A percentile compares a stretch with the other conserved stretches of the same genome.
Evolutionary conservation across 805 yeast genomes (phyloP).

Genomic region (Wickerhamiella spandovensis): DNA sequence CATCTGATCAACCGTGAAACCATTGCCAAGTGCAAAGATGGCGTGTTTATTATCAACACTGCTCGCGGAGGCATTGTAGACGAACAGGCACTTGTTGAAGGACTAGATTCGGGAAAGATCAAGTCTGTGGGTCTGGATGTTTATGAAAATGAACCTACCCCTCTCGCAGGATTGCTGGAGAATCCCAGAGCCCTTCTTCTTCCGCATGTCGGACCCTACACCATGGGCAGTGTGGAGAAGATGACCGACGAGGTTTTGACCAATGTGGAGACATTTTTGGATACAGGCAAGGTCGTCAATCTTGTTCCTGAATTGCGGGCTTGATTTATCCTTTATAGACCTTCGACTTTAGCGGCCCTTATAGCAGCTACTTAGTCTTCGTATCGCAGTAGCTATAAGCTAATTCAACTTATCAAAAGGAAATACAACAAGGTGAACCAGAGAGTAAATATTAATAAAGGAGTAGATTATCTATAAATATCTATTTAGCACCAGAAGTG

Average conservation of each 20-base stretch:
- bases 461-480: background rate
- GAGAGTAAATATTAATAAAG: no score
- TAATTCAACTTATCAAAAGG: no score
- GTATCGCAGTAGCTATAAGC: no score
- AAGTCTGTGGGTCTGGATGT: slow-evolving; percentile 46
- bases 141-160: slow-evolving; percentile 44
- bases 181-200: slow-evolving; percentile 36
- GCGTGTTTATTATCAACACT: slow-evolving; percentile 41
- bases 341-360: no score
- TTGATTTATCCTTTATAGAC: no score
- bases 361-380: no score
- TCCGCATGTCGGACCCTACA: slow-evolving; percentile 41
- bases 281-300: slow-evolving; percentile 54
- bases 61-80: slow-evolving; percentile 51
- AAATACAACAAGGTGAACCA: no score
- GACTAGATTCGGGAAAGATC: slow-evolving; percentile 37
- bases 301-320: slow-evolving; percentile 57
- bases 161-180: slow-evolving; percentile 33
- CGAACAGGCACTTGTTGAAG: slow-evolving; percentile 35
- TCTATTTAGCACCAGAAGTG: slow-evolving; percentile 1
- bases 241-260: slow-evolving; percentile 73
- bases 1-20: slow-evolving; percentile 35
- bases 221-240: slow-evolving; percentile 34
- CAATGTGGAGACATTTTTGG: slow-evolving; percentile 45
- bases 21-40: slow-evolving; percentile 38